These are phyloP conservation scores for Penicillium turbatum DNA, from an alignment of 495 filamentous ascomycete genomes.

Conservation along the genomic window DNA sequence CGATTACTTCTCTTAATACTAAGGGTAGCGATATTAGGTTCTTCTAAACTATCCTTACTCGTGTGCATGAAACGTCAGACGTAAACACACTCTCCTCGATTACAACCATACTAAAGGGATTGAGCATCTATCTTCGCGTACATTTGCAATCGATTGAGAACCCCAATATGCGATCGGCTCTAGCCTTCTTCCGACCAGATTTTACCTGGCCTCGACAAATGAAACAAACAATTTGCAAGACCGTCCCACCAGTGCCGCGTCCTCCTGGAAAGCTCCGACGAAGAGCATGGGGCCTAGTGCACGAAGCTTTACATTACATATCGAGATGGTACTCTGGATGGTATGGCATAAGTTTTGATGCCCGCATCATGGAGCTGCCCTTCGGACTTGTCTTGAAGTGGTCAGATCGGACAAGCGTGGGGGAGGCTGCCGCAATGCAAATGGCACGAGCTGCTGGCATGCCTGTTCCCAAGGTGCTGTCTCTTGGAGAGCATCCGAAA, in stretches of 20 bases:
- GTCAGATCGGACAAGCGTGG: constrained; percentile 37
- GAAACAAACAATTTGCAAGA: constrained; percentile 11
- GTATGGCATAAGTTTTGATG: constrained; percentile 18
- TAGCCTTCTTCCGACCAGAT: constrained; percentile 23
- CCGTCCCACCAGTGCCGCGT: constrained; percentile 11
- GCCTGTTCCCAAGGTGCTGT: constrained; percentile 38
- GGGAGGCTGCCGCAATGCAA: constrained; percentile 38
- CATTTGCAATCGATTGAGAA: too few relatives aligned
- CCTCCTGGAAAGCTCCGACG: constrained; percentile 1
- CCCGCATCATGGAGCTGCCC: constrained; percentile 24
- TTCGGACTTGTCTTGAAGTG: constrained; percentile 40
- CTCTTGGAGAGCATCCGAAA: constrained; percentile 38
- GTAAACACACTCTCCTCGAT: too few relatives aligned
- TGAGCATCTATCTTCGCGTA: too few relatives aligned
- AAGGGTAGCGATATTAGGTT: too few relatives aligned
- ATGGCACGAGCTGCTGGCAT: constrained; percentile 35
- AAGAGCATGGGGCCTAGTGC: constrained; percentile 22
- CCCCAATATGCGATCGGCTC: too few relatives aligned
- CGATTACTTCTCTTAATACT: too few relatives aligned
- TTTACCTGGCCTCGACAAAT: constrained; percentile 24
- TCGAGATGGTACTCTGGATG: constrained; percentile 29
- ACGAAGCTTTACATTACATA: constrained; percentile 17
- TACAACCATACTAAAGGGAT: too few relatives aligned
- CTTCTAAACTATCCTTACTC: too few relatives aligned
- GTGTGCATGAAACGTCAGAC: too few relatives aligned